Evolutionary conservation across 345 rosid species (phyloP).

Genomic region (Eucalyptus paniculata): DNA sequence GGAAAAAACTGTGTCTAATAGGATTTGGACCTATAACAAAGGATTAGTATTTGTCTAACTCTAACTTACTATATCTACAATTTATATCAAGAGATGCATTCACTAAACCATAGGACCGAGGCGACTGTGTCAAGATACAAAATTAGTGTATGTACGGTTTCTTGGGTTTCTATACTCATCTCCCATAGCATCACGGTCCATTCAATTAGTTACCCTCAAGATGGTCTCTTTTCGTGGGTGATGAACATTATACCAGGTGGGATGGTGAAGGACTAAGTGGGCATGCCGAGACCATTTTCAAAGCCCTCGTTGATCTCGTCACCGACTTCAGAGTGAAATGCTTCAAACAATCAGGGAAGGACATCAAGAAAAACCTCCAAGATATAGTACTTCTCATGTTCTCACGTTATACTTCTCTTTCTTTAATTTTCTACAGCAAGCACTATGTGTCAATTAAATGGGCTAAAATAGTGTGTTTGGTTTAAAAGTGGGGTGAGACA

Average conservation of each 20-base stretch:
- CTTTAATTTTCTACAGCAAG: background rate
- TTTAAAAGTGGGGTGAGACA: constrained; percentile 44
- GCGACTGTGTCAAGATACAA: background rate
- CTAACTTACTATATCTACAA: background rate
- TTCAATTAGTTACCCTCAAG: background rate
- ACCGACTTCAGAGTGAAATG: constrained; percentile 12
- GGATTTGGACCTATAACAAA: too few species aligned
- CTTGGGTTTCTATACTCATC: background rate
- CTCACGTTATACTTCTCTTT: background rate
- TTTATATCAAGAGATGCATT: background rate
- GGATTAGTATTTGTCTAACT: background rate
- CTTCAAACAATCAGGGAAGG: constrained; percentile 9
- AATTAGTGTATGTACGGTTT: background rate
- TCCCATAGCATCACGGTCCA: background rate
- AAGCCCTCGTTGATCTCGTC: constrained; percentile 34
- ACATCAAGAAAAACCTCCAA: constrained; percentile 19
- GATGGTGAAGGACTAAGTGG: constrained; percentile 30
- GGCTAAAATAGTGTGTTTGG: background rate
- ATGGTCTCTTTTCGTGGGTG: background rate
- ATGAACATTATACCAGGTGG: constrained; percentile 27
- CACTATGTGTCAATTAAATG: background rate
- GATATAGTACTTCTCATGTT: constrained; percentile 14
- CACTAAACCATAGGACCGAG: background rate
- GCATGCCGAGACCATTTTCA: constrained; percentile 31
- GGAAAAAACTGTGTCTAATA: too few species aligned